Evolutionary conservation across 164 flowering plant genomes (phyloP).

Genomic region (Chimonanthus salicifolius): DNA sequence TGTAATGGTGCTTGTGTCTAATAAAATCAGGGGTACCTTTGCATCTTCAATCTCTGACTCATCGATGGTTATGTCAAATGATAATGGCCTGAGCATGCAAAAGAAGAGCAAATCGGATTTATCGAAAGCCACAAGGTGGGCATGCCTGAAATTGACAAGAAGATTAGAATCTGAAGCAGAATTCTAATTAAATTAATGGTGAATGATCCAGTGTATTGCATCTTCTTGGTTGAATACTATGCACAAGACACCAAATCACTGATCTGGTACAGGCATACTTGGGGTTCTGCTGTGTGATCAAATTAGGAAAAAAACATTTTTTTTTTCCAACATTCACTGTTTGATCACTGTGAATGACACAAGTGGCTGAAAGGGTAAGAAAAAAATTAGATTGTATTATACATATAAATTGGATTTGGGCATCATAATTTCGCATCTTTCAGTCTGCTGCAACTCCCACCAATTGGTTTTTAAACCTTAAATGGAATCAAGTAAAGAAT

Average conservation of each 20-base stretch:
- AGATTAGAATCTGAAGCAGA: background rate
- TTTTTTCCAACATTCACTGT: background rate
- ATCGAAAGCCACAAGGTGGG: constrained; percentile 51
- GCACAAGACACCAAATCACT: background rate
- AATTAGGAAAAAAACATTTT: background rate
- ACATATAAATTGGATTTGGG: too few relatives aligned
- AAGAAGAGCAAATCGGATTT: constrained; percentile 62
- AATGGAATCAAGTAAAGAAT: too few relatives aligned
- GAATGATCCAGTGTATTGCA: too few relatives aligned
- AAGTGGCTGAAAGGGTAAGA: background rate
- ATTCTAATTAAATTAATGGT: background rate
- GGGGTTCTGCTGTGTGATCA: background rate
- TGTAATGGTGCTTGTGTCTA: background rate
- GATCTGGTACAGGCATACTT: background rate
- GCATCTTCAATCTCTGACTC: constrained; percentile 60
- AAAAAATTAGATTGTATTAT: too few relatives aligned
- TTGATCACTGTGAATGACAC: background rate
- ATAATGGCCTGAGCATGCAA: constrained; percentile 64
- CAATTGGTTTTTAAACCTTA: background rate
- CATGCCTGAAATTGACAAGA: constrained; percentile 34
- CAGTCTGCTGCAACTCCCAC: background rate
- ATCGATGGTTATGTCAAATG: constrained; percentile 43
- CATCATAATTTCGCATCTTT: background rate
- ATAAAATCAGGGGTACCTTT: constrained; percentile 28
- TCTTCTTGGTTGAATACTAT: background rate